phyloP scores from a whole-genome alignment of 345 rosid genomes.

The Gossypium mustelinum region DNA sequence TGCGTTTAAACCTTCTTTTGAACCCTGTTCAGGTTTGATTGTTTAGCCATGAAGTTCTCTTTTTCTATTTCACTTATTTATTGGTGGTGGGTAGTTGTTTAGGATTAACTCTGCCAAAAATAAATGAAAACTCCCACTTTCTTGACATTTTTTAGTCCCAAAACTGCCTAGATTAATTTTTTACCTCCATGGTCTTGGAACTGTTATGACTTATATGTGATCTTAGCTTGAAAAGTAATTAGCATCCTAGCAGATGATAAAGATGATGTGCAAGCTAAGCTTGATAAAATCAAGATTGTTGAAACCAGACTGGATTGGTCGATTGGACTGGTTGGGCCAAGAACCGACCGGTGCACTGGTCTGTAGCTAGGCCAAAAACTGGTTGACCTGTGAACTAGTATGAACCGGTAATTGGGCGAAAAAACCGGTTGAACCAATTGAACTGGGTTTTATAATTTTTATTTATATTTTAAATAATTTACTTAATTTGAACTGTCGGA shows the following conservation, averaged over 20 bases:
- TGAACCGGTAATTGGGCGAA: too few relatives aligned
- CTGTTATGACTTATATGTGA: neutral
- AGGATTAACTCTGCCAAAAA: neutral
- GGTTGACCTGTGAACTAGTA: too few relatives aligned
- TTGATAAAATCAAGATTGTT: neutral
- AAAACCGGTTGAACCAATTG: too few relatives aligned
- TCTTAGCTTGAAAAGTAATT: neutral
- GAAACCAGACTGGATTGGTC: too few relatives aligned
- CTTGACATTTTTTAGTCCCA: neutral
- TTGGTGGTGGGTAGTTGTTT: neutral
- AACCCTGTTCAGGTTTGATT: slow-evolving; percentile 80
- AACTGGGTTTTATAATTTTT: too few relatives aligned
- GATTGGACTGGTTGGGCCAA: too few relatives aligned
- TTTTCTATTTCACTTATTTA: neutral
- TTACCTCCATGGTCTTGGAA: neutral
- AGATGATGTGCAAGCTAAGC: neutral
- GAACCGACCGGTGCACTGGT: too few relatives aligned
- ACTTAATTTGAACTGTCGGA: too few relatives aligned
- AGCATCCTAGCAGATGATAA: neutral
- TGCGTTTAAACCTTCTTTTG: slow-evolving; percentile 70
- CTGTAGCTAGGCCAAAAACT: too few relatives aligned
- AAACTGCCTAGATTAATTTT: neutral
- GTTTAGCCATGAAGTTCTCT: neutral
- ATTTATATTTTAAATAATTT: too few relatives aligned
- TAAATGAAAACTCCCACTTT: neutral